Base-by-base conservation (phyloP, 2,329 filamentous ascomycete species). In the Aspergillus fumigatus region DNA sequence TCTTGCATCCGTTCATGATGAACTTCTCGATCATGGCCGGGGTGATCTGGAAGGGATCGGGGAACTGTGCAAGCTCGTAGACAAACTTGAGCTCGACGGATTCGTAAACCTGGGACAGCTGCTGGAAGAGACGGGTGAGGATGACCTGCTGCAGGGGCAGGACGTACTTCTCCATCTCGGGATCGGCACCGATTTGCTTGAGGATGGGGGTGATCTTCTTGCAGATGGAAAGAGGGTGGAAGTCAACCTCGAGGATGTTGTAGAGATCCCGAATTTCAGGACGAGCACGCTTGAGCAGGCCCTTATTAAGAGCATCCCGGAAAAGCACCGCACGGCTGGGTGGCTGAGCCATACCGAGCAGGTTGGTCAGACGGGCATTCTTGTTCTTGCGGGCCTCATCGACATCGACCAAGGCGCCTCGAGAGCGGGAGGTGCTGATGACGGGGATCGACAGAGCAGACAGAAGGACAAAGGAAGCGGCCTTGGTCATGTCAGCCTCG, bases 1-100 rank as follows among this genome's bases (percentile, higher is more conserved):
- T 99, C 86, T 99, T 99, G 84, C 96, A 97, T 62, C 94, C 94
- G 77, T 99, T 99, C 94, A 99, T 99, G 82, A 99, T 97, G 82
- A 99, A 99, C 80, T 97, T 99, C 82, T 99, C 94, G 65, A 99
- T 95, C 60, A 90, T 96, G 64, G 88, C 86, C 53, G 89, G 87
- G 62, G 85, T 89, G 65, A 97, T 92, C 78, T 97, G 89, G 84
- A 95, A 97, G 45, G 94, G 91, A 73, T 96, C 92, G 9, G 94
- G 94, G 83, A 99, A 99, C 71, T 94, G 85, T 61, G 94, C 94
- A 54, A 99, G 88, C 69, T 90, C 88, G 74, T 96, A 88, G 49
- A 99, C 93, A 68, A 97, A 97, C 67, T 86, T 84, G 59, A 99
- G 84, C 74, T 97, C 92, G 55, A 99, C 93, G 48, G 94, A 96